Evolutionary conservation across 345 rosid species (phyloP), one percentile per base, ranked within the genome.

Genomic region (Ailanthus altissimus): DNA sequence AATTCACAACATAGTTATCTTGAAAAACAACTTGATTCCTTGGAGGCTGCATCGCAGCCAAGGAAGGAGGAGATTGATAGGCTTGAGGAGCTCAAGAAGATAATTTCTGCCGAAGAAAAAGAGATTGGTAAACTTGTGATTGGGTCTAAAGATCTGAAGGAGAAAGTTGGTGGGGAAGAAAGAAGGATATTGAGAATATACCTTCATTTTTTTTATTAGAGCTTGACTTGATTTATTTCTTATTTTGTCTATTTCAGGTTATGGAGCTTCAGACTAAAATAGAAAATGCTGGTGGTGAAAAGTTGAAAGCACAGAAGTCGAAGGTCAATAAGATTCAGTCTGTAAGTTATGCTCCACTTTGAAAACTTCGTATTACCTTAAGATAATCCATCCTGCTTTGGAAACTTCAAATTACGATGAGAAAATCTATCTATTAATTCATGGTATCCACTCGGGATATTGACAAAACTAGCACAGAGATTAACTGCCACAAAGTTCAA

Each of bases 211-310:
- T 15, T 67, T 64, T n/a, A 54, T 45, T 60, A 38, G 26, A 26
- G 49, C 13, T 59, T 14, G 0, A 16, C 60, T 51, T 38, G 70
- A 75, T 53, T 46, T 67, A 9, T 18, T 32, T 20, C 38, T 38
- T 57, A 64, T 8, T 20, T 16, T 75, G 56, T 45, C 73, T 83
- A 11, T 73, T 82, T 63, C 57, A 96, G 99, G 97, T 93, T n/a
- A 70, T 73, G 58, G 89, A 88, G 84, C 93, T 96, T 78, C 99
- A 93, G 86, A 88, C 77, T 75, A 89, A 88, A 83, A 88, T 96
- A 87, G 98, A 94, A 87, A 93, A 91, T 81, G 93, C 93, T 50
- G 98, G 97, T 43, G 99, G 97, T 75, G 94, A 89, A 86, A 83
- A 70, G 59, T 67, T 96, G 86, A 93, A 91, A 83, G 80, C 80